Conservation (phyloP, 2,329 filamentous ascomycete genomes). For the Whalleya microplaca region DNA sequence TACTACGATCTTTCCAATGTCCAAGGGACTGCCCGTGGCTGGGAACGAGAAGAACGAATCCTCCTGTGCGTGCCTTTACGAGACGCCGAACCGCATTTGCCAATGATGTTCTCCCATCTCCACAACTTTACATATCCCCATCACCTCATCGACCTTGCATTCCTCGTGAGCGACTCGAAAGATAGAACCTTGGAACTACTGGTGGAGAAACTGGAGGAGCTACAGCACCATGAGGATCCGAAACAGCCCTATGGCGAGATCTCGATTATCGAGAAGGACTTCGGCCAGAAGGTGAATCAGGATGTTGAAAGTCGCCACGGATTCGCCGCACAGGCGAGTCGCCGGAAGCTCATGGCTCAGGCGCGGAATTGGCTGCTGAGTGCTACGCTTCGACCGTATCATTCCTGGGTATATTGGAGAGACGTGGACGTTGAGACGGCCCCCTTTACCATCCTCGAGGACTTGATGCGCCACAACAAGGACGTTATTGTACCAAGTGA, state of each 20-base stretch:
- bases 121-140: slow-evolving; percentile 97
- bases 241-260: slow-evolving; percentile 91
- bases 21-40: slow-evolving; percentile 87
- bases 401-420: slow-evolving; percentile 99
- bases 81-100: slow-evolving; percentile 87
- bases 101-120: slow-evolving; percentile 99
- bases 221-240: slow-evolving; percentile 80
- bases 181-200: slow-evolving; percentile 83
- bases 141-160: slow-evolving; percentile 93
- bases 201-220: slow-evolving; percentile 71
- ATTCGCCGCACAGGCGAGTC: slow-evolving; percentile 91
- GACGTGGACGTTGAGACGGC: slow-evolving; percentile 98
- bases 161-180: slow-evolving; percentile 96
- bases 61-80: slow-evolving; percentile 91
- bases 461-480: slow-evolving; percentile 98
- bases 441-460: slow-evolving; percentile 93
- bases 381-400: slow-evolving; percentile 88
- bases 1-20: slow-evolving; percentile 96
- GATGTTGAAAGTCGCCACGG: slow-evolving; percentile 97
- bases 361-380: slow-evolving; percentile 96
- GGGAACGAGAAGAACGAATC: slow-evolving; percentile 95
- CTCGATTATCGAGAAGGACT: slow-evolving; percentile 97
- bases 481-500: slow-evolving; percentile 97
- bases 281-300: slow-evolving; percentile 96
- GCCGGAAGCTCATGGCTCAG: slow-evolving; percentile 97